Base-by-base conservation (phyloP, 306 rosid genomes). In the Abrus pulchellus region DNA sequence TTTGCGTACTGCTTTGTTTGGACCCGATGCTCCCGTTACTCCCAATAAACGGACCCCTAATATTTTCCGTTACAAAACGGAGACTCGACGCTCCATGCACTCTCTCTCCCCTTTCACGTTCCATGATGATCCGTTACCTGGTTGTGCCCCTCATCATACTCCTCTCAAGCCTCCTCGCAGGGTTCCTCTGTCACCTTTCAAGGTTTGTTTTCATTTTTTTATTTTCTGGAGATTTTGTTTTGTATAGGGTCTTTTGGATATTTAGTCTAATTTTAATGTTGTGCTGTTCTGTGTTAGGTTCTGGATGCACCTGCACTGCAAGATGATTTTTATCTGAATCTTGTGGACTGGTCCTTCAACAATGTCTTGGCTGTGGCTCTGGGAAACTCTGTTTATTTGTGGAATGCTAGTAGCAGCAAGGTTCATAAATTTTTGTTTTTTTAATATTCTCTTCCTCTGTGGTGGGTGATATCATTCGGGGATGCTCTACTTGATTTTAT, bases 261-360 rank as follows among this genome's bases (percentile, higher is more conserved):
- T 9, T 40, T 1, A 3, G 7, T 65, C 30, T 73, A 75, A 62
- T 74, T 57, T 3, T 34, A 13, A 45, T 36, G 34, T 33, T 43
- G 38, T 44, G 32, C 12, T 50, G 30, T 7, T 68, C 30, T 63
- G 30, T 66, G 32, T 60, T 78, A 94, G 98, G 90, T 94, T 81
- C 54, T 94, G 86, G 98, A 94, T 80, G 98, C 98, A 6, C 98
- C 98, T 12, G 98, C 95, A 11, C 72, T 94, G 87, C 97, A 92
- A 80, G 98, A 94, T 38, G 98, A 94, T 80, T 94, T 94, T 83
- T 94, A 94, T 82, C 75, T 94, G 76, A 94, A 94, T 83, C 97
- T 94, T 34, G 98, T 94, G 44, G 97, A 90, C 82, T 94, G 98
- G 98, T 94, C 98, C 78, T 81, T 92, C 14, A 89, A 90, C 72